These are phyloP conservation scores for Aquanectria penicillioides DNA, from an alignment of 2,329 filamentous ascomycete genomes.

Conservation along the genomic window DNA sequence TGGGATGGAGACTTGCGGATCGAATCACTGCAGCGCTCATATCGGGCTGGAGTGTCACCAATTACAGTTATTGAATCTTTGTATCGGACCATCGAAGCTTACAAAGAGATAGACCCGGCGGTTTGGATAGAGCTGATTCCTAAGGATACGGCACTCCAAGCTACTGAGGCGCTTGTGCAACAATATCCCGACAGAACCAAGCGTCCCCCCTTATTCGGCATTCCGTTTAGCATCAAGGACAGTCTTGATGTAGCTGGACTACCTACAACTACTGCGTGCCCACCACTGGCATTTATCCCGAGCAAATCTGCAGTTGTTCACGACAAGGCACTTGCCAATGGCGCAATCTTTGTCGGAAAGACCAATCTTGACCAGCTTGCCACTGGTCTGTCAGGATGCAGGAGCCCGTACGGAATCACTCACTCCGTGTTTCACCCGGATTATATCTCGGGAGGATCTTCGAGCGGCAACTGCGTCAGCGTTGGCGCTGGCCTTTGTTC, in stretches of 20 bases:
- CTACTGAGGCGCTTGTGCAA: slow-evolving; percentile 1
- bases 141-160: slow-evolving; percentile 45
- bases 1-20: slow-evolving; percentile 5
- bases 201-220: slow-evolving; percentile 62
- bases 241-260: slow-evolving; percentile 62
- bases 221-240: slow-evolving; percentile 68
- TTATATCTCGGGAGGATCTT: slow-evolving; percentile 60
- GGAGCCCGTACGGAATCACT: slow-evolving; percentile 64
- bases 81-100: slow-evolving; percentile 6
- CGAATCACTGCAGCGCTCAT: slow-evolving; percentile 6
- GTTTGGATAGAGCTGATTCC: slow-evolving; percentile 45
- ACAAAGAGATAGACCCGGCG: slow-evolving; percentile 1
- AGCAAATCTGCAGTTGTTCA: slow-evolving; percentile 55
- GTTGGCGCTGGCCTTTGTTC: slow-evolving; percentile 63
- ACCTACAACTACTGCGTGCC: slow-evolving; percentile 62
- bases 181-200: slow-evolving; percentile 37
- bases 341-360: slow-evolving; percentile 65
- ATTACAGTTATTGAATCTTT: slow-evolving; percentile 3
- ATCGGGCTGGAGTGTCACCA: slow-evolving; percentile 5
- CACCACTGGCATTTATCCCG: slow-evolving; percentile 58
- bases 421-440: slow-evolving; percentile 48
- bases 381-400: slow-evolving; percentile 67
- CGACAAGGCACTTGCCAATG: slow-evolving; percentile 55
- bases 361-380: slow-evolving; percentile 69
- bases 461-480: slow-evolving; percentile 63